Percentiles rank a stretch among this genome's conserved stretches.
phyloP scores from a whole-genome alignment of 768 basidiomycete species.

The Macrolepiota albuminosa region DNA sequence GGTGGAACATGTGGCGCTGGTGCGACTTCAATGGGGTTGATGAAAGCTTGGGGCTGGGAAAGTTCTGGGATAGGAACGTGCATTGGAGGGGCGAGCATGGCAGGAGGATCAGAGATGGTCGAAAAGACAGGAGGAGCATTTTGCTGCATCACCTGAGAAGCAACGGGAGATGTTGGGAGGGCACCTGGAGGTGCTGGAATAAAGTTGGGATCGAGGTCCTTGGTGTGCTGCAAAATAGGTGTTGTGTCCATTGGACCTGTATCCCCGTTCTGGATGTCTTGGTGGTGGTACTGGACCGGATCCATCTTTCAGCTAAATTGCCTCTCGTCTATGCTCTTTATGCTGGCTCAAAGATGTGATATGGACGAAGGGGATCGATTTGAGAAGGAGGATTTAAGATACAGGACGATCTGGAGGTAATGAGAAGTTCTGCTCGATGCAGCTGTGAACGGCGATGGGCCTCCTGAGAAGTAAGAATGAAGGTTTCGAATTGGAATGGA shows the following conservation, averaged over 20 bases:
- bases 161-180: slow-evolving; percentile 18
- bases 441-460: slow-evolving; percentile 10
- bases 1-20: slow-evolving; percentile 22
- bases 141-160: slow-evolving; percentile 26
- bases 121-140: slow-evolving; percentile 28
- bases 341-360: slow-evolving; percentile 11
- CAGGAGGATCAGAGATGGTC: slow-evolving; percentile 23
- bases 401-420: slow-evolving; percentile 15
- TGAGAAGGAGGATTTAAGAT: slow-evolving; percentile 15
- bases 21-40: slow-evolving; percentile 32
- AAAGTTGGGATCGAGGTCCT: slow-evolving; percentile 22
- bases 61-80: slow-evolving; percentile 37
- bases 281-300: slow-evolving; percentile 28
- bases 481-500: slow-evolving; percentile 1
- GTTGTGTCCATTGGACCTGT: slow-evolving; percentile 32
- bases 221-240: slow-evolving; percentile 23
- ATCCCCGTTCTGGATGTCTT: slow-evolving; percentile 23
- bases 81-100: slow-evolving; percentile 24
- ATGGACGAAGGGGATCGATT: slow-evolving; percentile 21
- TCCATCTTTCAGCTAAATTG: slow-evolving; percentile 16
- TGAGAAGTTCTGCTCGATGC: slow-evolving; percentile 8
- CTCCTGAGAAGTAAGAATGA: slow-evolving; percentile 9
- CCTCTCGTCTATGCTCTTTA: slow-evolving; percentile 7
- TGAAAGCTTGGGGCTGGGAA: slow-evolving; percentile 25
- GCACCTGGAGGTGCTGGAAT: slow-evolving; percentile 14